These are phyloP conservation scores for Chlorella sp. DNA, from an alignment of 139 green algal species.

Conservation along the genomic window DNA sequence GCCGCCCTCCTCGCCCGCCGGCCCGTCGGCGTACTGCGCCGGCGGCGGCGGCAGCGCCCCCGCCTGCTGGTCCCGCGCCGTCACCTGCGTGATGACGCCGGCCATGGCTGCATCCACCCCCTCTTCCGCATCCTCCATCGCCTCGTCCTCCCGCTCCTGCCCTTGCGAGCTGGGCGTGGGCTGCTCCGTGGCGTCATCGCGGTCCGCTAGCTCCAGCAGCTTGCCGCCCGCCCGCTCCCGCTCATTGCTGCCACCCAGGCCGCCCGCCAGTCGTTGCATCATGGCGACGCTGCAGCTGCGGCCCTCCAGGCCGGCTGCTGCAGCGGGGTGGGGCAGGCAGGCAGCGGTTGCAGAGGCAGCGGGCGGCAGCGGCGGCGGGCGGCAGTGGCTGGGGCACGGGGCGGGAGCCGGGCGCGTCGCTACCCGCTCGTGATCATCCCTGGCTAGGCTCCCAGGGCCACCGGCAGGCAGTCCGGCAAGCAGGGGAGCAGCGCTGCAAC, in stretches of 20 bases:
- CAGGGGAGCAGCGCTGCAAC: too few relatives aligned
- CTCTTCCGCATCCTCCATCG: neutral
- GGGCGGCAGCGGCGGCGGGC: too few relatives aligned
- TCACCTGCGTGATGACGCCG: constrained; percentile 39
- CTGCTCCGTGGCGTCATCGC: constrained; percentile 3
- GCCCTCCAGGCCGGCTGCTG: neutral
- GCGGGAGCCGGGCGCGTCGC: too few relatives aligned
- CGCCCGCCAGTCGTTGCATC: neutral
- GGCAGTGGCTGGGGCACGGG: too few relatives aligned
- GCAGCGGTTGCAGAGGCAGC: too few relatives aligned
- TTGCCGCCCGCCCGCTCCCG: constrained; percentile 9
- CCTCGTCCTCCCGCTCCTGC: neutral
- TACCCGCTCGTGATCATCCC: too few relatives aligned
- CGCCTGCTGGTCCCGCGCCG: constrained; percentile 12
- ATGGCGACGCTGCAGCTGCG: neutral
- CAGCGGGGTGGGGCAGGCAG: neutral
- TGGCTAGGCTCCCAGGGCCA: too few relatives aligned
- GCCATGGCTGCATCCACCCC: neutral
- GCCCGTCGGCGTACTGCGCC: constrained; percentile 3
- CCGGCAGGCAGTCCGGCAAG: too few relatives aligned
- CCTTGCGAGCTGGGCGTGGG: neutral
- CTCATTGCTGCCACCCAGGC: neutral
- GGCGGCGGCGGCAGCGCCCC: neutral
- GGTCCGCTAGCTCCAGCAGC: constrained; percentile 28
- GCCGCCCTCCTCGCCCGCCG: neutral